Evolutionary conservation across 257 asterid genomes (phyloP).

Genomic region (Fraxinus cuspidata): DNA sequence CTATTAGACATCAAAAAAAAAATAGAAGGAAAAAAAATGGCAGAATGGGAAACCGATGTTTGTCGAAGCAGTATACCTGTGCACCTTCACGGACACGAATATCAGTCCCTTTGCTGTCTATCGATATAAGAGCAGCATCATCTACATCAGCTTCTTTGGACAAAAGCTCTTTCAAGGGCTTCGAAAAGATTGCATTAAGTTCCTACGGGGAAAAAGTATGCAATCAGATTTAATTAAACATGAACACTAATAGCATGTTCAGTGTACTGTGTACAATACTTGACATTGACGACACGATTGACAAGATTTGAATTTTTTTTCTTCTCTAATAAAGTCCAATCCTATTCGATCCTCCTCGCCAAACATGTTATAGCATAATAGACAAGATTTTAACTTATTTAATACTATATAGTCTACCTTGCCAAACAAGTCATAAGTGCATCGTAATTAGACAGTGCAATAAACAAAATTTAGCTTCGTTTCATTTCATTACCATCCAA

Average conservation of each 20-base stretch:
- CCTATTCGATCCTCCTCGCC: background rate
- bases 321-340: too few species aligned
- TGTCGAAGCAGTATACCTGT: slow-evolving; percentile 45
- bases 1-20: background rate
- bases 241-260: background rate
- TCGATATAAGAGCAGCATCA: slow-evolving; percentile 93
- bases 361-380: background rate
- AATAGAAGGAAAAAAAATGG: background rate
- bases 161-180: slow-evolving; percentile 80
- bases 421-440: background rate
- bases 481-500: background rate
- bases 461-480: background rate
- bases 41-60: background rate
- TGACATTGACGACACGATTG: background rate
- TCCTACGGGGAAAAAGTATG: slow-evolving; percentile 42
- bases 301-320: background rate
- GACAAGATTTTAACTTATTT: background rate
- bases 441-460: background rate
- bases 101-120: slow-evolving; percentile 85
- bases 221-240: background rate
- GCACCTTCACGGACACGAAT: slow-evolving; percentile 95
- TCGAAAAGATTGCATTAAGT: slow-evolving; percentile 76
- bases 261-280: background rate
- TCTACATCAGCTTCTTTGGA: slow-evolving; percentile 83
- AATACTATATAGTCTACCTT: background rate